Evolutionary conservation across 2,329 filamentous ascomycete genomes (phyloP).

Genomic region (Paecilomyces formosus): DNA sequence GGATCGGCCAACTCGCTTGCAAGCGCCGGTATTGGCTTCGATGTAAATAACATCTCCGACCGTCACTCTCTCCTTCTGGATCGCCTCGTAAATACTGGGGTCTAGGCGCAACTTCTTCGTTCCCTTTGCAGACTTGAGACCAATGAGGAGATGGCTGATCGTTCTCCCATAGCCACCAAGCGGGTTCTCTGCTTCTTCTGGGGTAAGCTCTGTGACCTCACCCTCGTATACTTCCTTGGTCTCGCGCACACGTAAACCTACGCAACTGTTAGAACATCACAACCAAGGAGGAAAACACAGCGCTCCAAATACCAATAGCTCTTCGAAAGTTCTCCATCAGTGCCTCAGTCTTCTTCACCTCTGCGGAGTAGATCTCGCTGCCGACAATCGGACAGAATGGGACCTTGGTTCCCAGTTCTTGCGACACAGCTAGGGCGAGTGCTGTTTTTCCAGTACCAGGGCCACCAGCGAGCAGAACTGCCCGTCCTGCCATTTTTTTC

Average conservation of each 20-base stretch:
- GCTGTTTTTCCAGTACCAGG: conserved; percentile 97
- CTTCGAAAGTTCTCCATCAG: conserved; percentile 98
- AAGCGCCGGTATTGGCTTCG: conserved; percentile 95
- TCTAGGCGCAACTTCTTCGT: conserved; percentile 97
- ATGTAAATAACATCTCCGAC: conserved; percentile 98
- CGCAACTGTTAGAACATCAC: conserved; percentile 10
- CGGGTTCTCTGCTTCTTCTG: conserved; percentile 96
- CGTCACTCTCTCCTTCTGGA: conserved; percentile 94
- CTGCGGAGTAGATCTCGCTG: conserved; percentile 94
- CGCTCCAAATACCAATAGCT: conserved; percentile 66
- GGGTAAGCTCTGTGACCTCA: conserved; percentile 94
- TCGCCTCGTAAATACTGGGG: conserved; percentile 97
- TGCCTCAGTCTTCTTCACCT: conserved; percentile 99
- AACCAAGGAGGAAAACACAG: not conserved
- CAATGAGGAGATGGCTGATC: conserved; percentile 90
- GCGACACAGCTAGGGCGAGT: conserved; percentile 87
- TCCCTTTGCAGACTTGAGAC: conserved; percentile 87
- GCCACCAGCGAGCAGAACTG: conserved; percentile 85
- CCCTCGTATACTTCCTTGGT: conserved; percentile 99
- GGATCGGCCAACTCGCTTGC: conserved; percentile 91
- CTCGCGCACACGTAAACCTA: conserved; percentile 83
- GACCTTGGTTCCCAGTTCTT: conserved; percentile 95
- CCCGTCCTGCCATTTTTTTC: conserved; percentile 96
- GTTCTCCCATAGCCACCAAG: conserved; percentile 95
- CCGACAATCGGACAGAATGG: conserved; percentile 97